Conservation (phyloP, 1,284 basidiomycete species). For the Hortiboletus rubellus region DNA sequence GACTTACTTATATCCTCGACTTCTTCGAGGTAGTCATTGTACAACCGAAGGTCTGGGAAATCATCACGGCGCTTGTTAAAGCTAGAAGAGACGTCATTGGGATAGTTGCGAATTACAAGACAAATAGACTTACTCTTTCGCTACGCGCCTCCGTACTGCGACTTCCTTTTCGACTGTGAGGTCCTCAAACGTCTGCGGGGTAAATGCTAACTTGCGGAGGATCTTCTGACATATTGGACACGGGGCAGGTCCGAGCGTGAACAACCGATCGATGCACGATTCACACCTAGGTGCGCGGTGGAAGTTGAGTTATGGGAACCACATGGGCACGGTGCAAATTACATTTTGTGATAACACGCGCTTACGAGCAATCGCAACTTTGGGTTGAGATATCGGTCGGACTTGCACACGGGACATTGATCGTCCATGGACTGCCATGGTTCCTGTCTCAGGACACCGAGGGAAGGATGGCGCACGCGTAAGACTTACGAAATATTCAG, state of each 20-base stretch:
- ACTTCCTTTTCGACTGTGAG: conserved; percentile 97
- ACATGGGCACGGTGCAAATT: conserved; percentile 24
- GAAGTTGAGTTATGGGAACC: conserved; percentile 13
- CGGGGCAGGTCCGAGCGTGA: conserved; percentile 93
- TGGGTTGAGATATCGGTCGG: conserved; percentile 94
- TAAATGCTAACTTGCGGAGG: conserved; percentile 92
- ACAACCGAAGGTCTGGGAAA: conserved; percentile 79
- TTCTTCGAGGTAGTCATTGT: conserved; percentile 96
- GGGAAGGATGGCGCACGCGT: background rate
- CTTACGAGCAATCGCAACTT: conserved; percentile 93
- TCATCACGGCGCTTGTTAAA: conserved; percentile 95
- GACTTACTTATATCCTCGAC: conserved; percentile 91
- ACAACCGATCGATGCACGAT: conserved; percentile 95
- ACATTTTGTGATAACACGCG: conserved; percentile 99
- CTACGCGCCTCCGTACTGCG: conserved; percentile 81
- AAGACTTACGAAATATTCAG: conserved; percentile 70
- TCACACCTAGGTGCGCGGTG: conserved; percentile 72
- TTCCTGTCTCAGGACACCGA: conserved; percentile 10
- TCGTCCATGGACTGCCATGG: conserved; percentile 80
- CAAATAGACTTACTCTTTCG: conserved; percentile 64
- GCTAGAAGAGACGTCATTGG: conserved; percentile 41
- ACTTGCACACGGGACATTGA: conserved; percentile 96
- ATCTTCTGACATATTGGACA: conserved; percentile 93
- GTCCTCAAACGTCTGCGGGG: conserved; percentile 97
- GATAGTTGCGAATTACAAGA: background rate